Evolutionary conservation across 2,329 filamentous ascomycete genomes (phyloP).

Genomic region (Alternaria angustiovoidea): DNA sequence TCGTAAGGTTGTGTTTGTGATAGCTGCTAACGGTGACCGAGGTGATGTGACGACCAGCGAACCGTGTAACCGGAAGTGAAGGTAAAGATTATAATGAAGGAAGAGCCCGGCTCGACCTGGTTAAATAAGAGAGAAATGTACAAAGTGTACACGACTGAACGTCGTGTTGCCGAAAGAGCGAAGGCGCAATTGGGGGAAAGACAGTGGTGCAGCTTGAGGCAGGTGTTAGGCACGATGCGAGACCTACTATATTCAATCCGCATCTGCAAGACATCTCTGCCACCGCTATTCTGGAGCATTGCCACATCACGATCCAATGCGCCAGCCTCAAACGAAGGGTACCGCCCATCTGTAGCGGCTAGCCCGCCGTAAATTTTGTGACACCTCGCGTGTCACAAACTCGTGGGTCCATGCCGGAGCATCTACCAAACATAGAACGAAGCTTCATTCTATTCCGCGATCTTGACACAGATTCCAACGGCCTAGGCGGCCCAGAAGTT

Average conservation of each 20-base stretch:
- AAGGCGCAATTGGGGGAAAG: conserved; percentile 21
- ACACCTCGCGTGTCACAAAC: conserved; percentile 44
- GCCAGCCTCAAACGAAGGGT: conserved; percentile 47
- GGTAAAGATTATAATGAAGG: conserved; percentile 25
- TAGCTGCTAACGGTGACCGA: conserved; percentile 23
- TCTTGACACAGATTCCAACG: conserved; percentile 23
- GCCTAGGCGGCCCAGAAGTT: conserved; percentile 24
- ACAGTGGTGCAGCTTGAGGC: conserved; percentile 33
- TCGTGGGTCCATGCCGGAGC: conserved; percentile 40
- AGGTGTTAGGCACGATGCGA: conserved; percentile 33
- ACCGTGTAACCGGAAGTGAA: conserved; percentile 24
- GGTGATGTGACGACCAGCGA: conserved; percentile 11
- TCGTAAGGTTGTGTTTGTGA: conserved; percentile 27
- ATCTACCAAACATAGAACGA: conserved; percentile 37
- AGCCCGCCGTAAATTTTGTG: conserved; percentile 35
- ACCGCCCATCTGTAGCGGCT: conserved; percentile 43
- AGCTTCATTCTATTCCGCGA: conserved; percentile 31
- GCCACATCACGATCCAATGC: conserved; percentile 41
- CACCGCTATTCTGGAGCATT: conserved; percentile 33
- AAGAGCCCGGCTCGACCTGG: conserved; percentile 46
- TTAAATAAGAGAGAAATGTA: conserved; percentile 19
- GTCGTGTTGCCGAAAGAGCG: conserved; percentile 28
- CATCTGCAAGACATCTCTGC: conserved; percentile 36
- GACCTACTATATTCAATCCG: conserved; percentile 47
- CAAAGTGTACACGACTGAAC: conserved; percentile 32